Evolutionary conservation across 768 basidiomycete species (phyloP).

Genomic region (Termitomyces sp.): DNA sequence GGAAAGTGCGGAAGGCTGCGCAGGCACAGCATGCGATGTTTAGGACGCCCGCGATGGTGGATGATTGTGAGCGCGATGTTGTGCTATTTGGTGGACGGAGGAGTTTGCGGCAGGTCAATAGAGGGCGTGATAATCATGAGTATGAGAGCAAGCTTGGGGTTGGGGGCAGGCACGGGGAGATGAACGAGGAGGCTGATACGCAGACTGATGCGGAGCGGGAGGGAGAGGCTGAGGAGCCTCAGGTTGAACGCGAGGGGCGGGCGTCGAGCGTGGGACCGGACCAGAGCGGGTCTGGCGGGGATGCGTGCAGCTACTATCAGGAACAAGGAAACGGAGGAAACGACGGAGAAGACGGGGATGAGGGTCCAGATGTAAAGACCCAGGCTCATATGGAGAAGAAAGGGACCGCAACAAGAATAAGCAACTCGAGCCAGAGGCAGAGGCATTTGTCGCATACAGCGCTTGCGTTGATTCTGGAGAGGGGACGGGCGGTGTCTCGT

Average conservation of each 20-base stretch:
- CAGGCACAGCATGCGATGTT: background rate
- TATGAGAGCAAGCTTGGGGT: too few relatives aligned
- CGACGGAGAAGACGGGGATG: background rate
- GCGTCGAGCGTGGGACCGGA: background rate
- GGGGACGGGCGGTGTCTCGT: constrained; percentile 71
- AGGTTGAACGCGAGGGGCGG: background rate
- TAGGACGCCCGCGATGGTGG: background rate
- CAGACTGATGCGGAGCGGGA: background rate
- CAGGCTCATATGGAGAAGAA: background rate
- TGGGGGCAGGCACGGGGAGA: background rate
- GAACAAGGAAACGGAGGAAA: background rate
- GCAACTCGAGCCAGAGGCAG: background rate
- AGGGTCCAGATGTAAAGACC: background rate
- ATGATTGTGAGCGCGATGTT: background rate
- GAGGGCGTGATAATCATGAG: background rate
- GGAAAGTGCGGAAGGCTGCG: constrained; percentile 1
- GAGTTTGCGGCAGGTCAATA: background rate
- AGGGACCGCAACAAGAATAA: background rate
- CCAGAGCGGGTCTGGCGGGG: background rate
- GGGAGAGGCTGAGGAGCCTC: background rate
- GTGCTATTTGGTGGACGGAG: background rate
- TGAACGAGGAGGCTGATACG: background rate
- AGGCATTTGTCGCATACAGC: constrained; percentile 70
- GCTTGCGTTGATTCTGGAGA: constrained; percentile 72
- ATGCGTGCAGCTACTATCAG: background rate